These are phyloP conservation scores for Acidiella bohemica DNA, from an alignment of 495 filamentous ascomycete species.

Conservation along the genomic window DNA sequence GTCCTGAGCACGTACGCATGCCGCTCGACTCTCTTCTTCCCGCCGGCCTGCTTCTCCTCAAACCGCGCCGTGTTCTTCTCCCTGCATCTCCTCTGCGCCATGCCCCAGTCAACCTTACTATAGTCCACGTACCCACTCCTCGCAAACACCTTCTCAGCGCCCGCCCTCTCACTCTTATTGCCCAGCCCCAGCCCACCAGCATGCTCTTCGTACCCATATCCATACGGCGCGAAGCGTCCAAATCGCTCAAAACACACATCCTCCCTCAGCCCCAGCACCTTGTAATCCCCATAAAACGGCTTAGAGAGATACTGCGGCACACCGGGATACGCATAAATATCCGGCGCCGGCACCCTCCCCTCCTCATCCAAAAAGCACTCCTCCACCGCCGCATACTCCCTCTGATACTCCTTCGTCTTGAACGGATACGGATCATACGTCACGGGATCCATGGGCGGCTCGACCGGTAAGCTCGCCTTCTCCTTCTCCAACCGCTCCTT, in stretches of 20 bases:
- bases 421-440: constrained; percentile 30
- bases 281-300: constrained; percentile 29
- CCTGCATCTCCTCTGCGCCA: constrained; percentile 27
- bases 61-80: constrained; percentile 32
- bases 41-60: constrained; percentile 13
- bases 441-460: constrained; percentile 26
- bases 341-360: constrained; percentile 22
- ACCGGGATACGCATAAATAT: constrained; percentile 32
- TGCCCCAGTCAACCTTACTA: constrained; percentile 26
- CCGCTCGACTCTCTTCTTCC: constrained; percentile 25
- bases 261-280: constrained; percentile 26
- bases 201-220: constrained; percentile 27
- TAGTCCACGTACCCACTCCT: constrained; percentile 27
- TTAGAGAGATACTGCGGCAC: constrained; percentile 29
- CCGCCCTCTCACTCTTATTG: constrained; percentile 23
- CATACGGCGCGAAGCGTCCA: constrained; percentile 30
- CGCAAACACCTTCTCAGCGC: constrained; percentile 26
- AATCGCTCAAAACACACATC: constrained; percentile 32
- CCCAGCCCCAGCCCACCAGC: constrained; percentile 26
- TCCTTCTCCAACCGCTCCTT: not conserved
- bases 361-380: constrained; percentile 29
- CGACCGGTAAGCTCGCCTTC: constrained; percentile 10
- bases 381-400: constrained; percentile 22
- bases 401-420: constrained; percentile 21
- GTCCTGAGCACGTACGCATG: constrained; percentile 31